These are phyloP conservation scores for Fusarium anguioides DNA, from an alignment of 2,329 filamentous ascomycete species.

Conservation along the genomic window DNA sequence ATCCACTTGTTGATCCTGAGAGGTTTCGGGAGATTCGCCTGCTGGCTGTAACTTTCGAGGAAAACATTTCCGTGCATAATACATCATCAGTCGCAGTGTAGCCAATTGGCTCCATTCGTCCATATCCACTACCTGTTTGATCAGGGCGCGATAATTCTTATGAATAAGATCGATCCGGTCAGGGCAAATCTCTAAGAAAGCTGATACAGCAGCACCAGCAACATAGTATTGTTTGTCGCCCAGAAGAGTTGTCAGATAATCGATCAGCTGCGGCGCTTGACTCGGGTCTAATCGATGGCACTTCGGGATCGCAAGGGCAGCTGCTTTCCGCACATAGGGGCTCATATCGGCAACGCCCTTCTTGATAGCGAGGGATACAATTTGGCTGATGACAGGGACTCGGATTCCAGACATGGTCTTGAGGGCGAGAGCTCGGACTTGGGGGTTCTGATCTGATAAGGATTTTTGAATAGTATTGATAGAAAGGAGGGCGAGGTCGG, in stretches of 20 bases:
- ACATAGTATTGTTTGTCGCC: conserved; percentile 97
- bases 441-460: conserved; percentile 89
- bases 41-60: conserved; percentile 73
- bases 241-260: conserved; percentile 81
- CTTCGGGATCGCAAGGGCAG: conserved; percentile 93
- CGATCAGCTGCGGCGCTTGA: conserved; percentile 85
- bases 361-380: conserved; percentile 95
- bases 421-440: conserved; percentile 89
- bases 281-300: conserved; percentile 91
- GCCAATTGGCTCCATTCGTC: conserved; percentile 97
- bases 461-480: conserved; percentile 99
- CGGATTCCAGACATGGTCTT: conserved; percentile 97
- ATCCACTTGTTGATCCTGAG: conserved; percentile 60
- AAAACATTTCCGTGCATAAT: conserved; percentile 90
- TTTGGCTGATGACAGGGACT: conserved; percentile 98
- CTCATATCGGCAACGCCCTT: conserved; percentile 95
- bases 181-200: conserved; percentile 90
- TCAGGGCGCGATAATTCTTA: conserved; percentile 84
- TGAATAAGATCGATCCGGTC: conserved; percentile 90
- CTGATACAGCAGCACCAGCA: conserved; percentile 89
- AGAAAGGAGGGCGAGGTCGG: conserved; percentile 92
- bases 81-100: conserved; percentile 81
- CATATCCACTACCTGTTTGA: conserved; percentile 96
- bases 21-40: conserved; percentile 53
- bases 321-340: conserved; percentile 90